Evolutionary conservation across 2,329 filamentous ascomycete genomes (phyloP), one percentile per base, ranked within the genome.

Genomic region (Botrytis elliptica): DNA sequence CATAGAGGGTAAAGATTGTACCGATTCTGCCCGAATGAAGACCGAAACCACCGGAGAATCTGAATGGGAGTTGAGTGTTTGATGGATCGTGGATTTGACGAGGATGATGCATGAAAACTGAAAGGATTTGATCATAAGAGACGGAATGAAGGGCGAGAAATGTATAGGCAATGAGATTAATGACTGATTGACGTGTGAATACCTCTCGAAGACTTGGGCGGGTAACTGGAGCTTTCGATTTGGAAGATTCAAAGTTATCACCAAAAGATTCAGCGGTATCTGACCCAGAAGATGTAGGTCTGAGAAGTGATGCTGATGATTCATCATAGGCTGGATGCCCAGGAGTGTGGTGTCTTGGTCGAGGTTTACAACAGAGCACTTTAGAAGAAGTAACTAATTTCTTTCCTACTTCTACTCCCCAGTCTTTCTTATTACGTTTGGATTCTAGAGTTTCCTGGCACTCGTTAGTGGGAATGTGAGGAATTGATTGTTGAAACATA

Each of bases 51-150:
- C 93, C 91, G 2, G 88, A 86, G 79, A 98, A 98, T 79, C 93
- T 92, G 79, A 98, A 91, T 0, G 95, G 95, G 0, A 93, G 86
- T 2, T 85, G 83, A 0, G 86, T 88, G 78, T 89, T 89, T 18
- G 89, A 84, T 0, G 87, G 84, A 0, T 88, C 82, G 7, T 85
- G 82, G 7, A 86, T 80, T 77, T 90, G 86, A 1, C 82, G 83
- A 0, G 92, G 91, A 76, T 93, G 92, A 82, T 97, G 93, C 79
- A 98, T 88, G 81, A 97, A 97, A 0, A 98, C 93, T 4, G 94
- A 93, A 1, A 98, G 88, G 3, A 95, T 86, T 80, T 97, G 94
- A 82, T 98, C 95, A 80, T 91, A 98, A 0, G 93, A 91, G 57
- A 97, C 90, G 0, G 90, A 91, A 82, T 97, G 94, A 67, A 97